Base-by-base conservation (phyloP, 768 basidiomycete genomes). In the Leccinellum luteum region DNA sequence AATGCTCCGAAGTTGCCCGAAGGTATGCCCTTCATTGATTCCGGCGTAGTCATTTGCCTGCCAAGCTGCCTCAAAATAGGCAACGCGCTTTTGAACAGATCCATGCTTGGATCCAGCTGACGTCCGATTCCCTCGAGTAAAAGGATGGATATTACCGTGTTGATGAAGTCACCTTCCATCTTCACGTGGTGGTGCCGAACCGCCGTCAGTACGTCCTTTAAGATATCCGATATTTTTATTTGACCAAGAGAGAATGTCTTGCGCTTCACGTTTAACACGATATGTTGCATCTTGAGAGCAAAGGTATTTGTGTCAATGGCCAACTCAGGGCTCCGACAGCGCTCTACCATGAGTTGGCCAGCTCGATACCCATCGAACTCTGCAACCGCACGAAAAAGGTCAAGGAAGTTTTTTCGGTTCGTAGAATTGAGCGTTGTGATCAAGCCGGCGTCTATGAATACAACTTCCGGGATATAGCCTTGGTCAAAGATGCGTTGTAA, bases 101-200 rank as follows among this genome's bases (percentile, higher is more conserved):
- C 97, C 73, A 98, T 75, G 13, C 81, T 79, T 2, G 97, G 95
- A 73, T 99, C 94, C 61, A 99, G 71, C 75, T 90, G 94, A 58
- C 96, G 77, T 21, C 97, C 97, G 63, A 99, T 98, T 1, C 97
- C 97, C 74, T 99, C 97, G 54, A 99, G 76, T 41, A 99, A 72
- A 54, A 99, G 74, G 55, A 98, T 93, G 10, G 91, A 92, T 58
- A 99, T 89, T 58, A 99, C 94, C 0, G 97, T 98, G 73, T 99
- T 99, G 69, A 98, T 87, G 69, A 99, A 99, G 72, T 98, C 97
- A 14, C 89, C 94, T 75, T 99, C 96, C 87, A 99, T 91, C 78
- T 93, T 98, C 61, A 98, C 97, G 68, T 97, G 96, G 72, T 98
- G 95, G 62, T 83, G 79, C 57, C 94, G 79, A 4, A 99, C 95